These are phyloP conservation scores for Closterium sp. DNA, from an alignment of 139 green algal genomes.

Conservation along the genomic window DNA sequence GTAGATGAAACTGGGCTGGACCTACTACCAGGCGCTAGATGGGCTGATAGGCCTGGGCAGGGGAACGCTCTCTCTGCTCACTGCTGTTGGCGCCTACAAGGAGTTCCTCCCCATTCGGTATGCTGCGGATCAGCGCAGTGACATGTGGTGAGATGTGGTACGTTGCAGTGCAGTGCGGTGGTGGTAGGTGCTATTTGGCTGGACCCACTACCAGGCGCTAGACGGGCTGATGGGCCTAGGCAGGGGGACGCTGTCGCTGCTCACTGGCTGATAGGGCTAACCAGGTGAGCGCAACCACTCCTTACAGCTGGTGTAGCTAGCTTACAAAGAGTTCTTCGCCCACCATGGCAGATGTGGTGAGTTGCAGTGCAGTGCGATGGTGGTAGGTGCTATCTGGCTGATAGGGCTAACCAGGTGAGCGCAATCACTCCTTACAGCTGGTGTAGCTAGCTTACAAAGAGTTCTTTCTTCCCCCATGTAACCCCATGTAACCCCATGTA, in stretches of 20 bases:
- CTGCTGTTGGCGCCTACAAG: not conserved
- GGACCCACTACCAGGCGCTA: conserved; percentile 3
- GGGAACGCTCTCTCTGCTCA: not conserved
- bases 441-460: no score
- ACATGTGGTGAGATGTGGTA: not conserved
- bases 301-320: no score
- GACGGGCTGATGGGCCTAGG: conserved; percentile 4
- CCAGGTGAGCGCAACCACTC: not conserved
- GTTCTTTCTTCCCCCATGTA: no score
- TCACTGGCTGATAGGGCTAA: not conserved
- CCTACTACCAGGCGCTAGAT: conserved; percentile 16
- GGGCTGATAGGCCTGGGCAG: conserved; percentile 9
- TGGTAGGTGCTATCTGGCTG: not conserved
- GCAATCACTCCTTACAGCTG: not conserved
- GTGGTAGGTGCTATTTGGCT: not conserved
- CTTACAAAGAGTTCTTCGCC: no score
- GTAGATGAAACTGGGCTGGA: not conserved
- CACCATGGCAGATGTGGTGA: no score
- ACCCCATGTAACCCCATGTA: no score
- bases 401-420: not conserved
- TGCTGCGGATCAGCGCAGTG: not conserved
- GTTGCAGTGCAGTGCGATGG: not conserved
- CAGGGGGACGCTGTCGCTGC: not conserved
- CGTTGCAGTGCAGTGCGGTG: not conserved
- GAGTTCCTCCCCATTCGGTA: not conserved